Evolutionary conservation across 306 rosid species (phyloP).

Genomic region (Medicago ruthenica): DNA sequence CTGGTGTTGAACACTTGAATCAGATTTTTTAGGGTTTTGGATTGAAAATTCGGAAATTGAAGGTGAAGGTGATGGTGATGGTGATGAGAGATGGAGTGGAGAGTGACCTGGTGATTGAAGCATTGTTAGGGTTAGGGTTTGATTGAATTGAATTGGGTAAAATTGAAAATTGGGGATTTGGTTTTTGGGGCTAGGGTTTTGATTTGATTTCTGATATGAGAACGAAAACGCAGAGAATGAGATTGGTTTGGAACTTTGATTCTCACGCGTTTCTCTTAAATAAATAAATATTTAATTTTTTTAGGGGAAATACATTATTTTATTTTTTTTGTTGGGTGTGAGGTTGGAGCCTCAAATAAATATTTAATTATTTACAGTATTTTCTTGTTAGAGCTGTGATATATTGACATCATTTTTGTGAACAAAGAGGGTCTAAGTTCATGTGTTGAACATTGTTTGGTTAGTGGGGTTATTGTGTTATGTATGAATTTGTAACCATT

Average conservation of each 20-base stretch:
- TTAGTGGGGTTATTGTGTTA: too few relatives aligned
- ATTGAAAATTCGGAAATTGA: constrained; percentile 44
- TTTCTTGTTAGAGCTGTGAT: too few relatives aligned
- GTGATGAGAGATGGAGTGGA: constrained; percentile 85
- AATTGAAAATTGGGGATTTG: neutral
- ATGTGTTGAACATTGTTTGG: too few relatives aligned
- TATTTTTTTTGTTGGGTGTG: too few relatives aligned
- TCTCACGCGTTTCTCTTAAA: neutral
- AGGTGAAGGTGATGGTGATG: constrained; percentile 85
- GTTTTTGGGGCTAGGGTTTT: constrained; percentile 39
- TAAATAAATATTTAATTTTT: too few relatives aligned
- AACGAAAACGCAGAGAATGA: neutral
- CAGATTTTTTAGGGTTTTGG: constrained; percentile 46
- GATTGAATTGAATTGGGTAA: constrained; percentile 17
- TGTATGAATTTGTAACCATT: too few relatives aligned
- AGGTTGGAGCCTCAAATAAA: too few relatives aligned
- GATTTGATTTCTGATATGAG: neutral
- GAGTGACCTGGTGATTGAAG: constrained; percentile 96
- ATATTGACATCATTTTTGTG: too few relatives aligned
- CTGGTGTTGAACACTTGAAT: neutral
- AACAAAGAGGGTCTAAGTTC: too few relatives aligned
- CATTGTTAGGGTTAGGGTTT: constrained; percentile 41
- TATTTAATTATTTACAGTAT: too few relatives aligned
- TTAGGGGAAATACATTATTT: too few relatives aligned
- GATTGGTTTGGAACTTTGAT: constrained; percentile 2